These are phyloP conservation scores for Globisporangium nunn DNA, from an alignment of 352 stramenopile species.

Conservation along the genomic window DNA sequence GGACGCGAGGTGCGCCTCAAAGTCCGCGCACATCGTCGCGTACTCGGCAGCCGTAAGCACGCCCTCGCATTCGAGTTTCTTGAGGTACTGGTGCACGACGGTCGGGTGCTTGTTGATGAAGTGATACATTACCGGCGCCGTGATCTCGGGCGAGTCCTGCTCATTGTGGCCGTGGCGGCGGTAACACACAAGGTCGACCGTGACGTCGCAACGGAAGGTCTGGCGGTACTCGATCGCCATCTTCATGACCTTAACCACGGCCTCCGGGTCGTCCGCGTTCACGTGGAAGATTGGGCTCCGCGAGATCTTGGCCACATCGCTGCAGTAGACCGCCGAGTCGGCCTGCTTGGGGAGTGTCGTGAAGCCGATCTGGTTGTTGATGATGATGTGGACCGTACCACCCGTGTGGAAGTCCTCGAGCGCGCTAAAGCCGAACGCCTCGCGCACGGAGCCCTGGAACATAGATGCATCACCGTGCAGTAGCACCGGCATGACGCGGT, in stretches of 20 bases:
- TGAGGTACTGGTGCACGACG: constrained; percentile 67
- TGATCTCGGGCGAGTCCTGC: constrained; percentile 86
- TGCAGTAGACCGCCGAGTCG: constrained; percentile 95
- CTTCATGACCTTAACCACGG: constrained; percentile 89
- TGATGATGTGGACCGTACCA: constrained; percentile 98
- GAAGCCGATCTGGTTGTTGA: constrained; percentile 99
- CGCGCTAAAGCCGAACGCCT: constrained; percentile 78
- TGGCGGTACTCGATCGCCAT: constrained; percentile 86
- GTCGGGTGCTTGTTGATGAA: constrained; percentile 85
- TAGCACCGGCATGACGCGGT: constrained; percentile 94
- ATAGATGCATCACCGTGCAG: constrained; percentile 94
- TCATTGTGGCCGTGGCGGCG: constrained; percentile 99
- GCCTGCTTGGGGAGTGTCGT: constrained; percentile 97
- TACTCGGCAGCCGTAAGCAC: constrained; percentile 43
- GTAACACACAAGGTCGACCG: constrained; percentile 99
- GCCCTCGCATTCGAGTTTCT: constrained; percentile 58
- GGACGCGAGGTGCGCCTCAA: constrained; percentile 52
- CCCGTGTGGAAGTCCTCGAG: constrained; percentile 95
- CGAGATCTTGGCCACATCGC: constrained; percentile 97
- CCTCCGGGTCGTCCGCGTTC: constrained; percentile 97
- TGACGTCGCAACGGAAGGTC: constrained; percentile 94
- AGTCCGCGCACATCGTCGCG: constrained; percentile 42
- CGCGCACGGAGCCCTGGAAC: constrained; percentile 75
- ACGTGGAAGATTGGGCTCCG: constrained; percentile 91
- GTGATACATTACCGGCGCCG: constrained; percentile 86